A percentile compares a stretch with the other conserved stretches of the same genome.
phyloP scores from a whole-genome alignment of 2,329 filamentous ascomycete species.

The Apiospora arundinis region DNA sequence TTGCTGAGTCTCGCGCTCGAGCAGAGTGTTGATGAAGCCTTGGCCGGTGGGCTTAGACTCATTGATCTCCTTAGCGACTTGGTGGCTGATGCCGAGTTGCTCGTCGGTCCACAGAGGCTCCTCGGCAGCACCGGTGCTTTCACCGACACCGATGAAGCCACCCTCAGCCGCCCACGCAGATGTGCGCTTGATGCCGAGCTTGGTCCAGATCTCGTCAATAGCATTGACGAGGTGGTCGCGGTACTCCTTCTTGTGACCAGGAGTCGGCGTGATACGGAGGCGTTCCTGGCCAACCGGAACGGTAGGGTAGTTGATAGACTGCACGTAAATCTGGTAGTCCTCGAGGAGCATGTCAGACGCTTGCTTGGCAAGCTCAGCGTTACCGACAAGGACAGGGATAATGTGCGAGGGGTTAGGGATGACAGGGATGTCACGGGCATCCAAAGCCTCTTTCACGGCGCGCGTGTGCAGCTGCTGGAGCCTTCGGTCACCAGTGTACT shows the following conservation, averaged over 20 bases:
- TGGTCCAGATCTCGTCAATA: conserved; percentile 85
- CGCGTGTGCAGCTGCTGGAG: conserved; percentile 97
- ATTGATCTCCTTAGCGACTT: conserved; percentile 68
- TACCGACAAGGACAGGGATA: conserved; percentile 90
- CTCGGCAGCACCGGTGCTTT: conserved; percentile 64
- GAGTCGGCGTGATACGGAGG: conserved; percentile 93
- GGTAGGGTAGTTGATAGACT: conserved; percentile 48
- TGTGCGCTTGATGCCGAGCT: conserved; percentile 90
- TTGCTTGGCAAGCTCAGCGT: conserved; percentile 88
- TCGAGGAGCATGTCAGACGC: conserved; percentile 91
- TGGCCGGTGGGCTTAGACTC: conserved; percentile 47
- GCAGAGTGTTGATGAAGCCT: conserved; percentile 62
- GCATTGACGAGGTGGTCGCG: conserved; percentile 86
- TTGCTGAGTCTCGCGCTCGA: conserved; percentile 56
- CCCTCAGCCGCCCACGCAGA: conserved; percentile 90
- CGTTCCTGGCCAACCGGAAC: conserved; percentile 78
- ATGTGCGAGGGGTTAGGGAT: conserved; percentile 99
- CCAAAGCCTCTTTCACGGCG: conserved; percentile 86
- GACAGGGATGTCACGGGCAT: conserved; percentile 85
- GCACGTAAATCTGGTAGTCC: conserved; percentile 93
- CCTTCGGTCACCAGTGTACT: conserved; percentile 82
- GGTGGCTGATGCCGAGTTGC: conserved; percentile 77
- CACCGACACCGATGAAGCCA: conserved; percentile 93
- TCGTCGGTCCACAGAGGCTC: conserved; percentile 89
- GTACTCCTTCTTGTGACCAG: conserved; percentile 84